Evolutionary conservation across 129 eudicot genomes (phyloP).

Genomic region (Apium graveolens): DNA sequence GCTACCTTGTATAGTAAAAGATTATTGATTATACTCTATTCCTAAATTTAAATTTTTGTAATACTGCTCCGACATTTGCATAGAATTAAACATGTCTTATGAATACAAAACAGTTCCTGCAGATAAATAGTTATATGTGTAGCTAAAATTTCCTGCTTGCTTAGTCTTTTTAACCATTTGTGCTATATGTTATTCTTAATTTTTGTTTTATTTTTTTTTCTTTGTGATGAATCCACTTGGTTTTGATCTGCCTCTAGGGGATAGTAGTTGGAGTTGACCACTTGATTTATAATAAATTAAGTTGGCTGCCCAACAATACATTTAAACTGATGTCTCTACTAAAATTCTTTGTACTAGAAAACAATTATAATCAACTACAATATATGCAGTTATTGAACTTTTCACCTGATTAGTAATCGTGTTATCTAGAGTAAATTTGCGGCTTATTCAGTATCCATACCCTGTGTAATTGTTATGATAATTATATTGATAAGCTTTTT

Average conservation of each 20-base stretch:
- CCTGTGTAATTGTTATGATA: neutral
- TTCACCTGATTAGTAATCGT: no score
- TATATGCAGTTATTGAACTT: neutral
- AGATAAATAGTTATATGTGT: neutral
- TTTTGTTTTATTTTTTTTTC: neutral
- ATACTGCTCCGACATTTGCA: neutral
- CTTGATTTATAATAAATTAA: no score
- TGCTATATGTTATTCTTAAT: neutral
- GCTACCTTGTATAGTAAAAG: neutral
- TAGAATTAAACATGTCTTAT: no score
- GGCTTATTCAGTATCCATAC: no score
- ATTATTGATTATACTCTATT: neutral
- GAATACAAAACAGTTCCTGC: neutral
- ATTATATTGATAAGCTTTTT: no score
- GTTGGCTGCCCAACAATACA: neutral
- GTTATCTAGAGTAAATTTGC: neutral
- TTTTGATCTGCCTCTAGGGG: neutral
- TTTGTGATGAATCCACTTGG: neutral
- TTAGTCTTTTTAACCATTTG: neutral
- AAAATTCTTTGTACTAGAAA: no score
- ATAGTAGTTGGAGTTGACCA: neutral
- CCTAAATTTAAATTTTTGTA: neutral
- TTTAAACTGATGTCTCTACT: neutral
- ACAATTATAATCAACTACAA: no score
- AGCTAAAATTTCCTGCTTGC: neutral